Evolutionary conservation across 305 asterid species (phyloP).

Genomic region (Stenogyne calaminthoides): DNA sequence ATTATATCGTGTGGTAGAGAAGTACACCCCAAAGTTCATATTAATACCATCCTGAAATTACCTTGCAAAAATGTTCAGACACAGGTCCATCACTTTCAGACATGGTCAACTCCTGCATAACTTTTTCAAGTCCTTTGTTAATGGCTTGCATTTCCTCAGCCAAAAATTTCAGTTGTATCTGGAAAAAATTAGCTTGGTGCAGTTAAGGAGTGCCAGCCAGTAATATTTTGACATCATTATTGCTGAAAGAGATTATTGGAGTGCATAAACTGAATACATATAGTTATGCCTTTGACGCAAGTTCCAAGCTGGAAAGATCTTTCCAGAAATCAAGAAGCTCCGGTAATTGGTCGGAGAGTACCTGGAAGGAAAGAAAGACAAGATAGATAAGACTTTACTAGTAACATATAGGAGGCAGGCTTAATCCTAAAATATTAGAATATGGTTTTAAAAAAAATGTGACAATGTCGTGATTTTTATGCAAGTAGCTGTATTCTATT

Average conservation of each 20-base stretch:
- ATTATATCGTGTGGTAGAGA: background rate
- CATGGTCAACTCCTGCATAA: conserved; percentile 85
- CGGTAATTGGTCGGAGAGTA: conserved; percentile 84
- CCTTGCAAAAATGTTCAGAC: conserved; percentile 76
- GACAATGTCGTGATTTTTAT: too few relatives aligned
- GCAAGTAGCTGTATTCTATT: background rate
- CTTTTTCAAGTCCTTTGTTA: conserved; percentile 92
- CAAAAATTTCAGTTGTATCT: conserved; percentile 84
- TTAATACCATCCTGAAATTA: conserved; percentile 35
- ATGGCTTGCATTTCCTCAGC: conserved; percentile 99
- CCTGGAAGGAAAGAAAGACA: conserved; percentile 43
- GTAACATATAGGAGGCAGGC: conserved; percentile 14
- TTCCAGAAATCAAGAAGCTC: conserved; percentile 87
- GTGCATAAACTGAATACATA: conserved; percentile 13
- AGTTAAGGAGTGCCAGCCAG: conserved; percentile 31
- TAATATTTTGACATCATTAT: conserved; percentile 6
- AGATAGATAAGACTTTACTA: background rate
- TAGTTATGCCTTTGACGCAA: conserved; percentile 64
- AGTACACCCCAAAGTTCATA: conserved; percentile 14
- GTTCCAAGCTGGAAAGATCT: conserved; percentile 87
- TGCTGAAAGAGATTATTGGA: background rate
- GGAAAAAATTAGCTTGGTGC: conserved; percentile 31
- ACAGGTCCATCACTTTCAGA: conserved; percentile 85
- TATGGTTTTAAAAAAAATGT: background rate
- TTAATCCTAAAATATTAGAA: background rate